Evolutionary conservation across 2,329 filamentous ascomycete species (phyloP).

Genomic region (Didymellaceae sp.): DNA sequence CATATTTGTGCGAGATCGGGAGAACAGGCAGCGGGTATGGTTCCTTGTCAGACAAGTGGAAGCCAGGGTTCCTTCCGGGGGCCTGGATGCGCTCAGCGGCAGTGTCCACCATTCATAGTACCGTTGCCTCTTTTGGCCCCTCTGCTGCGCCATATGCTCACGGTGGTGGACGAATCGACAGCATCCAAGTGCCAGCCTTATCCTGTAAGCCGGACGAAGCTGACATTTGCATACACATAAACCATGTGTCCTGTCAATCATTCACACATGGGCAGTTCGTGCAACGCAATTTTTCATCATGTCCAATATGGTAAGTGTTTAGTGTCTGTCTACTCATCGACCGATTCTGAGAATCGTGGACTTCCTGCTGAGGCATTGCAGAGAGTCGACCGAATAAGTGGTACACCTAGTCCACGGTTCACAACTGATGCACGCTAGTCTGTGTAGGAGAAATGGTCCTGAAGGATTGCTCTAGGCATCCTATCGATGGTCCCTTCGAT

Average conservation of each 20-base stretch:
- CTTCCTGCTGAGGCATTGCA: too few species aligned
- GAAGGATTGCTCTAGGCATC: not conserved
- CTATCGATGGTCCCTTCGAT: not conserved
- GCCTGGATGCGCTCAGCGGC: not conserved
- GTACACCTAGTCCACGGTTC: too few species aligned
- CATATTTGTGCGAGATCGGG: not conserved
- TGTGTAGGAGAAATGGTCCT: not conserved
- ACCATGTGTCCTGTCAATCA: not conserved
- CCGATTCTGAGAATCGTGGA: not conserved
- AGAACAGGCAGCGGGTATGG: not conserved
- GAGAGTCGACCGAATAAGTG: not conserved
- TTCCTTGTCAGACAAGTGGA: not conserved
- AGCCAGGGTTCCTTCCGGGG: not conserved
- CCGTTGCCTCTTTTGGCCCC: slow-evolving; percentile 6
- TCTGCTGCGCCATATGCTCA: slow-evolving; percentile 1
- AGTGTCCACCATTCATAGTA: slow-evolving; percentile 14
- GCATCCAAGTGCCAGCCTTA: slow-evolving; percentile 9
- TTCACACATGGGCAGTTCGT: not conserved
- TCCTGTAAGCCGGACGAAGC: slow-evolving; percentile 10
- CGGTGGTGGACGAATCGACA: slow-evolving; percentile 4
- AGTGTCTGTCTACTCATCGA: not conserved
- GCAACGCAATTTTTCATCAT: not conserved
- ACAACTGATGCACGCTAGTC: too few species aligned
- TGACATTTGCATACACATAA: slow-evolving; percentile 9
- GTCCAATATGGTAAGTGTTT: not conserved